Base-by-base conservation (phyloP, 2,329 filamentous ascomycete genomes). In the Botrytis medusae region DNA sequence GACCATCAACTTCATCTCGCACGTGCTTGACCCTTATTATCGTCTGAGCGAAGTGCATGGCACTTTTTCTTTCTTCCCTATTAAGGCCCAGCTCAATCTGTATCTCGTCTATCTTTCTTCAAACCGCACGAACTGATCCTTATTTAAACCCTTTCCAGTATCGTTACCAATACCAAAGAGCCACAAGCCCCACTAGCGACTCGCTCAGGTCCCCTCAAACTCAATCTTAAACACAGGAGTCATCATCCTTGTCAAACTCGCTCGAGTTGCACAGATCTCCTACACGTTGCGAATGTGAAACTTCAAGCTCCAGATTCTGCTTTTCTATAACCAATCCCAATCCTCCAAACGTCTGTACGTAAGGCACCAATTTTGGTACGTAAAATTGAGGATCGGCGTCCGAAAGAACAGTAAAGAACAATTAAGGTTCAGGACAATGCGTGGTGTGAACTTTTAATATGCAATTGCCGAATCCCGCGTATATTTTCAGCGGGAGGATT, bases 151-250 rank as follows among this genome's bases (percentile, higher is more conserved):
- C 29, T 34, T 57, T 57, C 51, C n/a, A 57, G 51, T 57, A 57
- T 57, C n/a, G n/a, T 22, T 12, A 20, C 32, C 16, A 18, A 51
- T 2, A 29, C 22, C 25, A 40, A 20, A 29, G 40, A 25, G 20
- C 25, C 7, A 22, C 37, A 62, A 62, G 40, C 16, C 20, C 63
- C 22, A 40, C 32, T 16, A 22, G 22, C 9, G 34, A 54, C 64
- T 54, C 64, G 34, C 46, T 54, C 64, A n/a, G 25, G 32, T 46
- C 44, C 44, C 42, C 25, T 51, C 44, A n/a, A 51, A 51, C 63
- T n/a, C 65, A 44, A 42, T 12, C 40, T 29, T n/a, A 57, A 69
- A 69, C 65, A 42, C 48, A 67, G 64, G 46, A 34, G 64, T 54
- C 64, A 29, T 25, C 34, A 68, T 68, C 65, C 65, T 48, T 57